Evolutionary conservation across 768 basidiomycete species (phyloP).

Genomic region (Pulveroboletus sp.): DNA sequence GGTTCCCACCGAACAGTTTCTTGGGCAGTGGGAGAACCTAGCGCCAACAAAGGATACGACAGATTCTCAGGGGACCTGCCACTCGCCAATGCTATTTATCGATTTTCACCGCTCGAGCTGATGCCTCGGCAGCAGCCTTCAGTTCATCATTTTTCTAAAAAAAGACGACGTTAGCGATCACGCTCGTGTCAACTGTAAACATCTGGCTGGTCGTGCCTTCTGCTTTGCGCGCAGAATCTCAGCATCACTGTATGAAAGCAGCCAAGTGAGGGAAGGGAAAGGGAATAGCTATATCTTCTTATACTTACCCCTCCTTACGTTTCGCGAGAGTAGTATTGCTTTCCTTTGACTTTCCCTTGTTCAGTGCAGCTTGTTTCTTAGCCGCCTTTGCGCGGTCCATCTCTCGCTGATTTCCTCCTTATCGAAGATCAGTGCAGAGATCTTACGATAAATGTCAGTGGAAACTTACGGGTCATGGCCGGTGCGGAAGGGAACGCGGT

Average conservation of each 20-base stretch:
- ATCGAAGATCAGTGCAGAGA: constrained; percentile 11
- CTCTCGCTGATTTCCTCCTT: constrained; percentile 83
- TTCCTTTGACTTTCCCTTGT: constrained; percentile 66
- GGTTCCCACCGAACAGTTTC: constrained; percentile 15
- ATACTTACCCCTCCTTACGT: constrained; percentile 71
- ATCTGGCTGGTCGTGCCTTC: constrained; percentile 47
- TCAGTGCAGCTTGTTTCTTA: constrained; percentile 56
- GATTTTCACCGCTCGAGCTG: constrained; percentile 10
- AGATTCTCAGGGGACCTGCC: constrained; percentile 18
- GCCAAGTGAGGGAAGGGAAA: constrained; percentile 24
- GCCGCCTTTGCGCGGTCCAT: constrained; percentile 67
- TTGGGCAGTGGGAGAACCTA: background rate
- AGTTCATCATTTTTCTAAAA: constrained; percentile 55
- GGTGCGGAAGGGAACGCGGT: background rate
- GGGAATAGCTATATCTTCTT: constrained; percentile 7
- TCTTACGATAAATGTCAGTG: background rate
- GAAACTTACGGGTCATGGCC: constrained; percentile 53
- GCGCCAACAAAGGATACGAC: constrained; percentile 4
- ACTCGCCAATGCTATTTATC: constrained; percentile 36
- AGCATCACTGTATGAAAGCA: constrained; percentile 55
- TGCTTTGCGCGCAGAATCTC: constrained; percentile 73
- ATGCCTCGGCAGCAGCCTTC: constrained; percentile 32
- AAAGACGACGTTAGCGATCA: constrained; percentile 7
- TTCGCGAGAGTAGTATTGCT: constrained; percentile 58
- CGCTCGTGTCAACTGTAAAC: background rate